Percentiles rank a stretch among this genome's conserved stretches.
phyloP scores from a whole-genome alignment of 352 stramenopile species.

The Phytophthora tentaculata region DNA sequence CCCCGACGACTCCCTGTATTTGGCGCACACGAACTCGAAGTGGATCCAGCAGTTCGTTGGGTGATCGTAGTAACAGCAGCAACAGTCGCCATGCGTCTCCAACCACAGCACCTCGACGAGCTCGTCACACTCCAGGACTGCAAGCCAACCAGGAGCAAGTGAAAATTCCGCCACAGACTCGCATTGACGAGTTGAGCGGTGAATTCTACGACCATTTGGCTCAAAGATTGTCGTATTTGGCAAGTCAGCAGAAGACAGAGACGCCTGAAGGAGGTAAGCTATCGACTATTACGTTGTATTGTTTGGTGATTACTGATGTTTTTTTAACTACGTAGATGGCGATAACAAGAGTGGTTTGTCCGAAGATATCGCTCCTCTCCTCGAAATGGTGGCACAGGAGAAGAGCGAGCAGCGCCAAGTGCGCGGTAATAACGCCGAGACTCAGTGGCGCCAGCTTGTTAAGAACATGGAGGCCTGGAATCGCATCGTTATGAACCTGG shows the following conservation, averaged over 20 bases:
- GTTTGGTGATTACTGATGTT: background rate
- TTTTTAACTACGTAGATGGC: conserved; percentile 14
- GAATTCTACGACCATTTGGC: conserved; percentile 72
- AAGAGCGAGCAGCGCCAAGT: conserved; percentile 42
- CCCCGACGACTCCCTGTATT: conserved; percentile 46
- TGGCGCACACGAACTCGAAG: conserved; percentile 58
- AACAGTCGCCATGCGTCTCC: conserved; percentile 49
- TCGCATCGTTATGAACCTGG: conserved; percentile 84
- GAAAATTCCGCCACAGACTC: conserved; percentile 57
- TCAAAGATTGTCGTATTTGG: conserved; percentile 48
- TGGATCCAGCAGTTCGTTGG: conserved; percentile 49
- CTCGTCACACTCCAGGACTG: conserved; percentile 43
- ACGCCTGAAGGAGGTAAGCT: conserved; percentile 15
- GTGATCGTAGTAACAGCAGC: conserved; percentile 44
- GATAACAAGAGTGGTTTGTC: conserved; percentile 15
- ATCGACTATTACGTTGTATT: background rate
- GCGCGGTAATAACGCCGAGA: conserved; percentile 49
- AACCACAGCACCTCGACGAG: conserved; percentile 31
- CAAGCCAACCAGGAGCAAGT: conserved; percentile 75
- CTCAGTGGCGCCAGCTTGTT: conserved; percentile 77
- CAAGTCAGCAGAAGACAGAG: conserved; percentile 25
- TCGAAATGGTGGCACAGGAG: conserved; percentile 62
- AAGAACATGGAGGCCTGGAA: conserved; percentile 90
- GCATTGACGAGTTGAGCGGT: conserved; percentile 62
- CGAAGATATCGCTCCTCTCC: conserved; percentile 42